Evolutionary conservation across 441 rosid genomes (phyloP).

Genomic region (Macaranga tanarius): DNA sequence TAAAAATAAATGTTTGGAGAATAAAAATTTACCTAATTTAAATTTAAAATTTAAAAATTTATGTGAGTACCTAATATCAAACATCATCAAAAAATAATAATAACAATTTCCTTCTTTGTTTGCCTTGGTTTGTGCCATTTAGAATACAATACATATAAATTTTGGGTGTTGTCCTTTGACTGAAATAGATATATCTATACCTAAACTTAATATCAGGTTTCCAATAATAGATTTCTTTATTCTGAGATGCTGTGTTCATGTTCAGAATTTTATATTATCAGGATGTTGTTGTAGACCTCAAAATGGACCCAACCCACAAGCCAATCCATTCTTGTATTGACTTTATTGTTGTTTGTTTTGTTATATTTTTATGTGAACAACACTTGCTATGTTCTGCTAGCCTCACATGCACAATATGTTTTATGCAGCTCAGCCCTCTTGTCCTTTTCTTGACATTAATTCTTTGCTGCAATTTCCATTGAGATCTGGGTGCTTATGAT

Average conservation of each 20-base stretch:
- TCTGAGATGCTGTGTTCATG: neutral
- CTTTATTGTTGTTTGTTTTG: slow-evolving; percentile 8
- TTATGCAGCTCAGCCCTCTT: neutral
- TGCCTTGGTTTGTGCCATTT: slow-evolving; percentile 10
- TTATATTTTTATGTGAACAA: neutral
- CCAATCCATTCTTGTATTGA: slow-evolving; percentile 10
- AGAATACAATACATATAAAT: neutral
- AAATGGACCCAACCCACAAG: neutral
- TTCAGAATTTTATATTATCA: neutral
- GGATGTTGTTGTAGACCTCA: neutral
- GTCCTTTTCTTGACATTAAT: neutral
- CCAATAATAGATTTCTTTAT: neutral
- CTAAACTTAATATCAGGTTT: neutral
- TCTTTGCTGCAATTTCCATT: neutral
- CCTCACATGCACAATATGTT: neutral
- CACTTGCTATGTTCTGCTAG: neutral
- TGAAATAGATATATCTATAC: neutral
- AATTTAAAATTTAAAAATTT: too few species aligned
- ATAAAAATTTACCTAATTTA: too few species aligned
- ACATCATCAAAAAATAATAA: too few species aligned
- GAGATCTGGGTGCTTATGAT: neutral
- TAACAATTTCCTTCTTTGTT: too few species aligned
- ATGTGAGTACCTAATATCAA: too few species aligned
- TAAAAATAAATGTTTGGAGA: too few species aligned
- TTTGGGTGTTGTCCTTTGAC: neutral